Percentiles rank a stretch among this genome's conserved stretches.
Evolutionary conservation across 495 filamentous ascomycete genomes (phyloP).

Genomic region (Aspergillus asperescens): DNA sequence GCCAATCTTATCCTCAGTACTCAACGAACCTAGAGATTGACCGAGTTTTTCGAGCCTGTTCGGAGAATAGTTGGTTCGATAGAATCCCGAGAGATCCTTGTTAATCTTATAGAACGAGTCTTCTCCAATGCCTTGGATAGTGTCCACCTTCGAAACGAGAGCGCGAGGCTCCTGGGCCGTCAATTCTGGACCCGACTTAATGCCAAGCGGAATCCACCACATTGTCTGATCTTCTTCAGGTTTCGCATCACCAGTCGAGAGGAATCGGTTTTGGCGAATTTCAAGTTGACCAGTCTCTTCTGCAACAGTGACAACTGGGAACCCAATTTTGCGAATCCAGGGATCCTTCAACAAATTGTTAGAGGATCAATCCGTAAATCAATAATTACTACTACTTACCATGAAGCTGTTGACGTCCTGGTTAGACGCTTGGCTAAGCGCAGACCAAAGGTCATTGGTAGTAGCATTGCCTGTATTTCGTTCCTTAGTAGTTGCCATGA

Average conservation of each 20-base stretch:
- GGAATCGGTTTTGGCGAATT: slow-evolving; percentile 79
- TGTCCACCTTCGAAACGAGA: slow-evolving; percentile 70
- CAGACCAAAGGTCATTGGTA: slow-evolving; percentile 86
- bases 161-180: slow-evolving; percentile 41
- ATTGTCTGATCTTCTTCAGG: slow-evolving; percentile 81
- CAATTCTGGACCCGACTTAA: slow-evolving; percentile 52
- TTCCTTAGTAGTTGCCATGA: neutral
- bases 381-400: slow-evolving; percentile 39
- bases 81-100: slow-evolving; percentile 81
- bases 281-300: slow-evolving; percentile 78
- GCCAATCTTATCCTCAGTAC: slow-evolving; percentile 83
- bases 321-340: slow-evolving; percentile 93
- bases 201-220: slow-evolving; percentile 93
- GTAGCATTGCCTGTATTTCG: slow-evolving; percentile 68
- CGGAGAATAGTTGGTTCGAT: slow-evolving; percentile 85
- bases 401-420: slow-evolving; percentile 82
- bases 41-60: slow-evolving; percentile 73
- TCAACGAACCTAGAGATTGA: slow-evolving; percentile 63
- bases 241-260: slow-evolving; percentile 85
- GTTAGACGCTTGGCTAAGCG: slow-evolving; percentile 84
- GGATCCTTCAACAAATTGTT: slow-evolving; percentile 47
- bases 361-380: neutral
- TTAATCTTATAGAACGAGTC: slow-evolving; percentile 87
- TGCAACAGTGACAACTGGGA: slow-evolving; percentile 78
- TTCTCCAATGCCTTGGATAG: slow-evolving; percentile 65